Base-by-base conservation (phyloP, 306 rosid species). In the Carpinus fangiana region DNA sequence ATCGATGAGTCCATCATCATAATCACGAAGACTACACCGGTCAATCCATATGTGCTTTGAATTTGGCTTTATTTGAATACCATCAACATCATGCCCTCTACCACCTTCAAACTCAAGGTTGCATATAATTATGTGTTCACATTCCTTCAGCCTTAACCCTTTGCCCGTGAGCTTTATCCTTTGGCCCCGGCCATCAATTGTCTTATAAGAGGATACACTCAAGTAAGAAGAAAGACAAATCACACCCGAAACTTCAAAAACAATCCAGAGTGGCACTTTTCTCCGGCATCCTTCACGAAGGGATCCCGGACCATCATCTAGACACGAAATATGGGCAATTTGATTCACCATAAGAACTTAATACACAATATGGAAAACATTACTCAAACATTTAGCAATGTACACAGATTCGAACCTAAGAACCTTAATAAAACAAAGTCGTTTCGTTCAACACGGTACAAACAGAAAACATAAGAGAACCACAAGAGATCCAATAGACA, bases 231-330 rank as follows among this genome's bases (percentile, higher is more conserved):
- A 85, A 46, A 72, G 73, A 71, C 68, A 16, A 82, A 91, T 88
- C 46, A 88, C 85, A 20, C 93, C 93, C 0, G 93, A 91, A 80
- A 89, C 76, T 65, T 85, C 88, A 73, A 91, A 91, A 79, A 91
- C 89, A 83, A 91, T 88, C 97, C 97, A 91, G 1, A 89, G 81
- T 0, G 97, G 92, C 80, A 85, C 93, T 57, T 78, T 82, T 73
- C 57, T 83, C n/a, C 91, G 88, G 71, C 93, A 91, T 43, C 92
- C 93, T 10, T 89, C 89, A 1, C 92, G 91, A 78, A 91, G 97
- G 13, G 93, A 89, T 53, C 93, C 97, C 0, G 97, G 91, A 79
- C 97, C 92, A 77, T 89, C 97, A 77, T 91, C 97, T 91, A 78
- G 59, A 67, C 53, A 55, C 73, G 72, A 48, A 73, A 62, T 11